These are phyloP conservation scores for Grosmannia huntii DNA, from an alignment of 2,329 filamentous ascomycete genomes.

Conservation along the genomic window DNA sequence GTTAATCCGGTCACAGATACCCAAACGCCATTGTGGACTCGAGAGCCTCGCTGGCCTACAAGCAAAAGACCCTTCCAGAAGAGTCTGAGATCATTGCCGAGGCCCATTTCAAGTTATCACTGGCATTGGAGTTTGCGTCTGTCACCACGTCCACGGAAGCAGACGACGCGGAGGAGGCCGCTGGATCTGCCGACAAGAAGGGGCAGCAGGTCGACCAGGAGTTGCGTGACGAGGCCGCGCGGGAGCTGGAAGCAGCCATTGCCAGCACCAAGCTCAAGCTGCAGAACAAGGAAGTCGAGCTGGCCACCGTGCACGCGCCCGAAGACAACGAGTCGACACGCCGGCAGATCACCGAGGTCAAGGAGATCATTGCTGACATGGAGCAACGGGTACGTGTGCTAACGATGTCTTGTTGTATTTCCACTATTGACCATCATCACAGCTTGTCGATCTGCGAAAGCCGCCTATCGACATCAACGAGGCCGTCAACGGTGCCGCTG, in stretches of 20 bases:
- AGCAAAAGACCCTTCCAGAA: constrained; percentile 63
- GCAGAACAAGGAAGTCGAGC: constrained; percentile 53
- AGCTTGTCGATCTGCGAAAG: constrained; percentile 57
- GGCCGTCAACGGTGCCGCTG: constrained; percentile 37
- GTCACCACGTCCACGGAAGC: constrained; percentile 41
- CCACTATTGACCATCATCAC: neutral
- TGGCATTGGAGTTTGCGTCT: constrained; percentile 88
- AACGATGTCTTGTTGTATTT: neutral
- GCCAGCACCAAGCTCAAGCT: constrained; percentile 59
- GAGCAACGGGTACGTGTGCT: constrained; percentile 50
- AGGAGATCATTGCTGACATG: constrained; percentile 69
- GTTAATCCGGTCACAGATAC: constrained; percentile 38
- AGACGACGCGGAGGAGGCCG: constrained; percentile 31
- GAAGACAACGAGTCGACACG: constrained; percentile 54
- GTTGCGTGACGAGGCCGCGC: constrained; percentile 57
- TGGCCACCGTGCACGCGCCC: constrained; percentile 48
- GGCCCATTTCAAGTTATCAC: constrained; percentile 89
- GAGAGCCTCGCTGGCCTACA: constrained; percentile 63
- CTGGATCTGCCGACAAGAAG: constrained; percentile 11
- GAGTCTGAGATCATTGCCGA: constrained; percentile 83
- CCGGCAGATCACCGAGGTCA: constrained; percentile 56
- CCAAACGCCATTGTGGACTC: constrained; percentile 76
- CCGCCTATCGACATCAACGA: constrained; percentile 46
- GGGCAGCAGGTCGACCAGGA: constrained; percentile 50
- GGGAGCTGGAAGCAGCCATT: constrained; percentile 62